Base-by-base conservation (phyloP, 2,329 filamentous ascomycete species). In the Tolypocladium ovalisporum region DNA sequence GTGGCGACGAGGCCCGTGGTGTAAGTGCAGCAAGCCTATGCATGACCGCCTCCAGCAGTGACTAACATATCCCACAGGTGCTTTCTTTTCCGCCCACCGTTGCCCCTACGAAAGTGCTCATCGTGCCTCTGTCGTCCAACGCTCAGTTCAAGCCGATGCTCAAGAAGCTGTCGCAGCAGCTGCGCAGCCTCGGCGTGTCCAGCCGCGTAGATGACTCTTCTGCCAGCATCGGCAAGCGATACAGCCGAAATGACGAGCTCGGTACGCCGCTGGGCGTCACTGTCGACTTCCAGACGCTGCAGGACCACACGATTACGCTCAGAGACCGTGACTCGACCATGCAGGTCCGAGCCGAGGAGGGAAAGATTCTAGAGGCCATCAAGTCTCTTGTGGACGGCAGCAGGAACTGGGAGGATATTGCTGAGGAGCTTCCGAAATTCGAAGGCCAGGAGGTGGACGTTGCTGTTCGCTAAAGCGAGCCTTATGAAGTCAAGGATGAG, bases 231-330 rank as follows among this genome's bases (percentile, higher is more conserved):
- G 93, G 93, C 71, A 96, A 96, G 80, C 88, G 93, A 56, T 97
- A 96, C 74, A 86, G 88, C 70, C 86, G 94, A 67, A 97, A 97
- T 71, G 93, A 97, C 73, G 93, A 97, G 76, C 83, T 97, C 59
- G 94, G 93, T 67, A 97, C 94, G 51, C 90, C 93, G 9, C 86
- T 97, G 62, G 93, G 91, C 69, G 86, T 97, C 72, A 97, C 93
- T 0, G 84, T 97, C 59, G 93, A 97, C 73, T 97, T 97, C 82
- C 90, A 97, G 79, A 95, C 90, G 53, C 78, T 96, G 64, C 85
- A 96, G 74, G 91, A 97, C 71, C 84, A 84, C 69, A 88, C 88
- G 9, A 83, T 95, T 68, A 97, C 93, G 1, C 82, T 97, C 62
- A 81, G 93, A 69, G 93, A 97, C 71, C 86, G 91, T 62, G 94